Percentiles rank a stretch among this genome's conserved stretches.
phyloP scores from a whole-genome alignment of 2,329 filamentous ascomycete genomes.

The Fusarium sacchari region DNA sequence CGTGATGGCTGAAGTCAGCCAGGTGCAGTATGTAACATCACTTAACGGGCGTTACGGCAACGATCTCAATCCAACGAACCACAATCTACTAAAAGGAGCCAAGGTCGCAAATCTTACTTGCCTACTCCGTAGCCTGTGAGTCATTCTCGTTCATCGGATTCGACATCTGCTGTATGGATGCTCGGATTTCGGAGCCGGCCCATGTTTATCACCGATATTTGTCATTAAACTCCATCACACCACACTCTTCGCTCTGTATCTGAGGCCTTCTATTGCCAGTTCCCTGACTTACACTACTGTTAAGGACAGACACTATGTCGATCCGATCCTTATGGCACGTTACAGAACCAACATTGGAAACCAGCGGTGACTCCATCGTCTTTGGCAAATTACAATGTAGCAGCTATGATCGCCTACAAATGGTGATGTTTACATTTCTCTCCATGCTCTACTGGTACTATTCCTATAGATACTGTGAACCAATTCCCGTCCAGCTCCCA shows the following conservation, averaged over 20 bases:
- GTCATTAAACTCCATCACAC: slow-evolving; percentile 35
- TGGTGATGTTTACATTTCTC: neutral
- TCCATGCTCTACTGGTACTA: neutral
- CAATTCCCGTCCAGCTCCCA: neutral
- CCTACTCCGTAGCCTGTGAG: slow-evolving; percentile 28
- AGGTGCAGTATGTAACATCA: neutral
- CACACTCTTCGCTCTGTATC: slow-evolving; percentile 6
- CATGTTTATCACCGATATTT: slow-evolving; percentile 38
- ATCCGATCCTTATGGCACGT: neutral
- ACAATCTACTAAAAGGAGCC: slow-evolving; percentile 6
- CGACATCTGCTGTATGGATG: slow-evolving; percentile 2
- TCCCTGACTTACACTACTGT: neutral
- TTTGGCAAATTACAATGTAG: neutral
- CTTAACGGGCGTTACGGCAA: slow-evolving; percentile 1
- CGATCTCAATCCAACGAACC: neutral
- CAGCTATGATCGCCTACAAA: neutral
- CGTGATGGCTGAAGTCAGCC: neutral
- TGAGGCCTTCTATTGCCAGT: neutral
- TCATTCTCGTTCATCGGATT: slow-evolving; percentile 26
- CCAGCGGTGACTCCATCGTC: neutral
- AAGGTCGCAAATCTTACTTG: neutral
- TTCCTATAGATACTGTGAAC: neutral
- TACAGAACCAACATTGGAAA: neutral
- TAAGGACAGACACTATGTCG: neutral
- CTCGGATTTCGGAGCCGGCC: slow-evolving; percentile 37